Conservation (phyloP, 2,329 filamentous ascomycete species). For the Paraconiothyrium sp. region DNA sequence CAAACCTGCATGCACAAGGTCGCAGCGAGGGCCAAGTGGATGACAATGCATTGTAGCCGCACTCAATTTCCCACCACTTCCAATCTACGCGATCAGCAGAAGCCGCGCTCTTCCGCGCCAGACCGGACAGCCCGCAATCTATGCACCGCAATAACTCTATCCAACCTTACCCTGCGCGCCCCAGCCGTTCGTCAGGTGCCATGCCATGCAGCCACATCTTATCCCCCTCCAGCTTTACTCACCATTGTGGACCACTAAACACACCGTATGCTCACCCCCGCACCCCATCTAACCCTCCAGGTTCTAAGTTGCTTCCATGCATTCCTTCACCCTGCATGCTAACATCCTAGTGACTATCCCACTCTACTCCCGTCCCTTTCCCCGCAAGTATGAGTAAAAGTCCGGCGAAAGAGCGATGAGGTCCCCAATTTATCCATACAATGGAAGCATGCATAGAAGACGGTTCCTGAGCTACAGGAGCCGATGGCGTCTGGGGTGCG, state of each 20-base stretch:
- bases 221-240: neutral
- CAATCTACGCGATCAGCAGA: conserved; percentile 28
- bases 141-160: conserved; percentile 38
- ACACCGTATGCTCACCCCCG: neutral
- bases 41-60: conserved; percentile 13
- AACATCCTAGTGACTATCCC: conserved; percentile 3
- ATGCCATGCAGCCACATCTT: conserved; percentile 16
- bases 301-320: conserved; percentile 10
- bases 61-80: conserved; percentile 17
- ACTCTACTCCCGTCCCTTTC: conserved; percentile 22
- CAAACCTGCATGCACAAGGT: neutral
- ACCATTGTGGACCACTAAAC: neutral
- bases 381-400: conserved; percentile 27
- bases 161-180: conserved; percentile 32
- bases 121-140: conserved; percentile 24
- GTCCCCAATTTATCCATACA: conserved; percentile 15
- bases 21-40: neutral
- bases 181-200: conserved; percentile 23
- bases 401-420: conserved; percentile 14
- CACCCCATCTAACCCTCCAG: conserved; percentile 3
- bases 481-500: conserved; percentile 27
- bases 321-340: conserved; percentile 4
- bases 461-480: conserved; percentile 35
- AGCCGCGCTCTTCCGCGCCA: conserved; percentile 1
- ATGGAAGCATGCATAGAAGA: conserved; percentile 22